Percentiles rank a stretch among this genome's conserved stretches.
These are phyloP conservation scores for Fusarium phyllophilum DNA, from an alignment of 2,329 filamentous ascomycete species.

Conservation along the genomic window DNA sequence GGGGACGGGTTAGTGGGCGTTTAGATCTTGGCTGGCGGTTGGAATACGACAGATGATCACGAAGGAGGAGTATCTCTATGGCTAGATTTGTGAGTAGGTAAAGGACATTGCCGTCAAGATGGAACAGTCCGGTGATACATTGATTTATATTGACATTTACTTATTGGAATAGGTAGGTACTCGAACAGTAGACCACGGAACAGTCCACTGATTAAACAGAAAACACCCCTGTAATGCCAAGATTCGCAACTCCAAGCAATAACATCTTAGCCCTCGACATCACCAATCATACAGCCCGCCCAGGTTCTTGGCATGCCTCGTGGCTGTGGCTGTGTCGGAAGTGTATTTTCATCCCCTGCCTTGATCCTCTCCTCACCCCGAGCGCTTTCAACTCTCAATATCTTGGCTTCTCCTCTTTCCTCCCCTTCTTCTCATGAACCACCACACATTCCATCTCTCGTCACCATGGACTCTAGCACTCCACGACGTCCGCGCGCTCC, in stretches of 20 bases:
- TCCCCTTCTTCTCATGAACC: neutral
- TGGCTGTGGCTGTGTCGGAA: constrained; percentile 33
- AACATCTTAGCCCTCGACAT: neutral
- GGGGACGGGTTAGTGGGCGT: neutral
- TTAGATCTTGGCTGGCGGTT: neutral
- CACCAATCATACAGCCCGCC: constrained; percentile 11
- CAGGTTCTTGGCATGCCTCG: constrained; percentile 16
- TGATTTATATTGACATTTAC: too few relatives aligned
- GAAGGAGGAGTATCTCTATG: too few relatives aligned
- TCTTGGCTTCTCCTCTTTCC: constrained; percentile 22
- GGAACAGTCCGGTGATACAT: fast-evolving
- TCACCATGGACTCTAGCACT: constrained; percentile 24
- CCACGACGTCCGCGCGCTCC: constrained; percentile 29
- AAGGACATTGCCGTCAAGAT: neutral
- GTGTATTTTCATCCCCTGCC: constrained; percentile 19
- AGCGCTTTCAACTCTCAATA: neutral
- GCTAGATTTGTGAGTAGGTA: neutral
- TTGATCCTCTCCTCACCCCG: neutral
- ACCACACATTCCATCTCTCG: neutral
- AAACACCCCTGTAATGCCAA: neutral
- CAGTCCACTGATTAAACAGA: neutral
- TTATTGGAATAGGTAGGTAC: too few relatives aligned
- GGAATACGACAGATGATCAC: neutral
- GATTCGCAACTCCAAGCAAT: neutral
- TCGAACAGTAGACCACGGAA: neutral